Percentiles rank a stretch among this genome's conserved stretches.
These are phyloP conservation scores for Mycena polygramma DNA, from an alignment of 768 basidiomycete species.

Conservation along the genomic window DNA sequence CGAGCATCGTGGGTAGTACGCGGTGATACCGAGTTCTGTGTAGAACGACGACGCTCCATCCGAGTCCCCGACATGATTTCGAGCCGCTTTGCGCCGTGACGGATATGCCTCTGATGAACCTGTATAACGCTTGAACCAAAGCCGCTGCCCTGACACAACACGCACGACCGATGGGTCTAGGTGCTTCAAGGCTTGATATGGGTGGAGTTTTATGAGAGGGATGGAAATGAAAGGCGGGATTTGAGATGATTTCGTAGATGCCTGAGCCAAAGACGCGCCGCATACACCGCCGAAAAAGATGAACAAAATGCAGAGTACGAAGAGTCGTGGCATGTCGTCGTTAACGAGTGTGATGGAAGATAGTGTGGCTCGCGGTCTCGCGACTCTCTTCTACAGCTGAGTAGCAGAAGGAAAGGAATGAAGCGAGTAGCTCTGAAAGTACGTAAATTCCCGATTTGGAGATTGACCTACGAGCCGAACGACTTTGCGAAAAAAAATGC, in stretches of 20 bases:
- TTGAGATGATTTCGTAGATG: not conserved
- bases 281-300: constrained; percentile 9
- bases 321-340: not conserved
- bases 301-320: constrained; percentile 10
- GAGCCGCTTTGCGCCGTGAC: constrained; percentile 65
- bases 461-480: not conserved
- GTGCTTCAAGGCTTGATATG: constrained; percentile 3
- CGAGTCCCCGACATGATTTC: constrained; percentile 67
- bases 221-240: constrained; percentile 37
- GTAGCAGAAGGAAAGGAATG: not conserved
- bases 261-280: not conserved
- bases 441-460: constrained; percentile 8
- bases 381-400: too few species aligned
- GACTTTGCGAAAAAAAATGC: not conserved
- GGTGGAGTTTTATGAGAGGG: constrained; percentile 33
- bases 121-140: constrained; percentile 38
- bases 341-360: not conserved
- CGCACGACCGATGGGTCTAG: constrained; percentile 35
- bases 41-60: constrained; percentile 38
- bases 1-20: constrained; percentile 42
- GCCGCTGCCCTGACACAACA: not conserved
- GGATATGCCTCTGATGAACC: constrained; percentile 73
- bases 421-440: not conserved
- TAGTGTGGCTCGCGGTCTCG: not conserved
- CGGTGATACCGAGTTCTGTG: constrained; percentile 39